Conservation (phyloP, 352 stramenopile species). For the Hyaloperonospora brassicae region DNA sequence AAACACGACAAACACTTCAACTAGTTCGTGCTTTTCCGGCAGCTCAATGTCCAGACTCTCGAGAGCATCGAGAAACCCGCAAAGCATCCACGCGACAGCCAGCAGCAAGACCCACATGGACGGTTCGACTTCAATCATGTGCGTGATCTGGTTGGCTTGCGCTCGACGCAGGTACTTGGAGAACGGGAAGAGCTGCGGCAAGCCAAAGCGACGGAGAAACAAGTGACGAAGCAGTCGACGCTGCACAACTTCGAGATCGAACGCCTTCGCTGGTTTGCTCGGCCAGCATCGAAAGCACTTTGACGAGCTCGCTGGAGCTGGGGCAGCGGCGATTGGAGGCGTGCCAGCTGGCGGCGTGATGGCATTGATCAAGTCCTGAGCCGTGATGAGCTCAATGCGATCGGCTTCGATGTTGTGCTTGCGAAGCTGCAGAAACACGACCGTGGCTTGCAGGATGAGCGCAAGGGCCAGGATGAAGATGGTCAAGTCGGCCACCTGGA, state of each 20-base stretch:
- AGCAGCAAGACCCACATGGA: conserved; percentile 58
- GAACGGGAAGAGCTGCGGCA: conserved; percentile 56
- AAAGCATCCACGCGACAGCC: conserved; percentile 35
- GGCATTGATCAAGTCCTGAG: conserved; percentile 31
- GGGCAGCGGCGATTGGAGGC: conserved; percentile 2
- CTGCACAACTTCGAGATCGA: conserved; percentile 21
- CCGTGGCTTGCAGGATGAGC: conserved; percentile 43
- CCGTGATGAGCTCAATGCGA: conserved; percentile 37
- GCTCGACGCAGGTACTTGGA: conserved; percentile 67
- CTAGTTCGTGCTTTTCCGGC: conserved; percentile 23
- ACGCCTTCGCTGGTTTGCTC: background rate
- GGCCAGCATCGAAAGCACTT: conserved; percentile 12
- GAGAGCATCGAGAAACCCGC: conserved; percentile 13
- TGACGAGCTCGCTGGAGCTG: background rate
- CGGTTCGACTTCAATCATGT: conserved; percentile 73
- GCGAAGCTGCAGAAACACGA: conserved; percentile 40
- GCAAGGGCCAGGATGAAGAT: conserved; percentile 50
- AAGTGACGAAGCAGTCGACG: conserved; percentile 37
- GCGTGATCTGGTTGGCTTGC: conserved; percentile 68
- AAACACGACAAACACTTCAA: conserved; percentile 31
- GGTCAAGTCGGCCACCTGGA: conserved; percentile 46
- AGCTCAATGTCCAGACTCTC: conserved; percentile 8
- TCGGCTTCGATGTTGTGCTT: conserved; percentile 32
- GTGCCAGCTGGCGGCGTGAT: conserved; percentile 11
- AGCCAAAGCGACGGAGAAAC: conserved; percentile 35